These are phyloP conservation scores for Cornus controversa DNA, from an alignment of 148 eudicot species.

Conservation along the genomic window DNA sequence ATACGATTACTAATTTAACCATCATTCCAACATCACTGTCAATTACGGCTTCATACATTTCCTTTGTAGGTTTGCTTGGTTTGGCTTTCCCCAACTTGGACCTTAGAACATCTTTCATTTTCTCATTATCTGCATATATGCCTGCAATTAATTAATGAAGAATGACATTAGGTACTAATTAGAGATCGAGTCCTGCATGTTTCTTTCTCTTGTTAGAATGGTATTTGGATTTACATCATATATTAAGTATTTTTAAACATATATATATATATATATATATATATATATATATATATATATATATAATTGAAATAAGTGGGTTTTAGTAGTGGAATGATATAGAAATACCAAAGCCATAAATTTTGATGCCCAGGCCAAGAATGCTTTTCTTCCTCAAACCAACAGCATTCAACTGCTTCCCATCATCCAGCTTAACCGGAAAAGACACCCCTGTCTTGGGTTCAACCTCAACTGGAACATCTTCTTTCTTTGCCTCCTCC, in stretches of 20 bases:
- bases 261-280: too few species aligned
- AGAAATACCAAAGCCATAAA: slow-evolving; percentile 51
- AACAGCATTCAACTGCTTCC: slow-evolving; percentile 45
- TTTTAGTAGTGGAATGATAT: not conserved
- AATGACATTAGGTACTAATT: too few species aligned
- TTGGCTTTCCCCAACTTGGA: slow-evolving; percentile 35
- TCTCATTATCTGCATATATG: slow-evolving; percentile 43
- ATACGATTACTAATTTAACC: slow-evolving; percentile 43
- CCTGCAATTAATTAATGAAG: slow-evolving; percentile 38
- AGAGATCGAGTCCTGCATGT: too few species aligned
- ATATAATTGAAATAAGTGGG: not conserved
- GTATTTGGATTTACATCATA: too few species aligned
- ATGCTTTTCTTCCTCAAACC: slow-evolving; percentile 50
- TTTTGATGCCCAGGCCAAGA: slow-evolving; percentile 47
- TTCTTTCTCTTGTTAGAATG: too few species aligned
- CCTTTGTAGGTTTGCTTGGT: slow-evolving; percentile 47
- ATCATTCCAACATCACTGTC: slow-evolving; percentile 43
- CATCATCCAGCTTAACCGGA: slow-evolving; percentile 39
- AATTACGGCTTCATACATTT: slow-evolving; percentile 45
- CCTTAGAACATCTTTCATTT: slow-evolving; percentile 34
- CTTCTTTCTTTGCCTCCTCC: slow-evolving; percentile 18
- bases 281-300: too few species aligned
- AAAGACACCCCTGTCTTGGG: slow-evolving; percentile 44
- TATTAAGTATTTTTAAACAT: too few species aligned
- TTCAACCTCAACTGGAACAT: slow-evolving; percentile 36